These are phyloP conservation scores for Sarcodon aspratus DNA, from an alignment of 768 basidiomycete genomes.

Conservation along the genomic window DNA sequence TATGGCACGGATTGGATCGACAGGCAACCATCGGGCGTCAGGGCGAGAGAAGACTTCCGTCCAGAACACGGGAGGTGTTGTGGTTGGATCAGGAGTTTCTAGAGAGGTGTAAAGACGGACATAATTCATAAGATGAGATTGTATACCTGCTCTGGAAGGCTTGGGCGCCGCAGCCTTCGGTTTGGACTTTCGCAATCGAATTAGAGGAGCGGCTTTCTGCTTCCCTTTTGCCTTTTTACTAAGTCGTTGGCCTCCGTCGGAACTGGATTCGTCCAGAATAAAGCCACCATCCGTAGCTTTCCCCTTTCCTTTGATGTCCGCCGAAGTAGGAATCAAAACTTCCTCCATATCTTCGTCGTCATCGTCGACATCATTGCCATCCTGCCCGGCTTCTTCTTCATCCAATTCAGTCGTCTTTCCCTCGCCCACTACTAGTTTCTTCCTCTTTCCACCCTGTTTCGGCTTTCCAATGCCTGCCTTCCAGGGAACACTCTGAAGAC, in stretches of 20 bases:
- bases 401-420: slow-evolving; percentile 10
- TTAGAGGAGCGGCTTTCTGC: slow-evolving; percentile 39
- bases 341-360: slow-evolving; percentile 28
- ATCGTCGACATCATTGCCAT: slow-evolving; percentile 21
- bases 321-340: slow-evolving; percentile 14
- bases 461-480: slow-evolving; percentile 53
- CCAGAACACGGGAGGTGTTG: slow-evolving; percentile 86
- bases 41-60: slow-evolving; percentile 92
- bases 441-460: slow-evolving; percentile 30
- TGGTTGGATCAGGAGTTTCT: slow-evolving; percentile 40
- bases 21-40: slow-evolving; percentile 84
- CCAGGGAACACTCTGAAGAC: slow-evolving; percentile 91
- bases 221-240: slow-evolving; percentile 46
- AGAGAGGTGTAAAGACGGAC: neutral
- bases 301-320: slow-evolving; percentile 21
- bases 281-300: slow-evolving; percentile 13
- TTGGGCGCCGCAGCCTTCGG: slow-evolving; percentile 14
- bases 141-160: slow-evolving; percentile 2
- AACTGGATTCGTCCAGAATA: slow-evolving; percentile 10
- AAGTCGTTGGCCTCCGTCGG: slow-evolving; percentile 29
- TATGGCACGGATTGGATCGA: slow-evolving; percentile 76
- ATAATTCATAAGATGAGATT: neutral
- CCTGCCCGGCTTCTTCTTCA: no score
- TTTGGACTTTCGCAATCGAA: slow-evolving; percentile 47
- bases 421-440: slow-evolving; percentile 23